Conservation (phyloP, 331 rosid species). For the Quercus phellos region DNA sequence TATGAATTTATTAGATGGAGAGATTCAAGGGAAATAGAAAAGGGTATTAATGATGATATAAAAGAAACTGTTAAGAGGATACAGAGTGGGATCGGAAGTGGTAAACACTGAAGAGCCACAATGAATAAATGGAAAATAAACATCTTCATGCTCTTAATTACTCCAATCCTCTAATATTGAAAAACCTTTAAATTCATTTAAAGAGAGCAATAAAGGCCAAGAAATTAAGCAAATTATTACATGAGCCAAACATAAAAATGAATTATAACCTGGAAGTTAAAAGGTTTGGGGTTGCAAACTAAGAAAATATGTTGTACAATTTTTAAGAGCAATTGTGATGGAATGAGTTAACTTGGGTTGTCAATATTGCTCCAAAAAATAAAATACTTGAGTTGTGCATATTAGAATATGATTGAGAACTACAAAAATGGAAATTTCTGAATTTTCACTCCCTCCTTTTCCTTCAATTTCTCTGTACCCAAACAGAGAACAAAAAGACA, state of each 20-base stretch:
- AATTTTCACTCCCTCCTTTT: not conserved
- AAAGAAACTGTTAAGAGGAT: conserved; percentile 9
- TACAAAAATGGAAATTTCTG: not conserved
- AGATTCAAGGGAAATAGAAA: not conserved
- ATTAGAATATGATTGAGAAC: not conserved
- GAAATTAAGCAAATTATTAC: not conserved
- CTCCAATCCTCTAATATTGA: not conserved
- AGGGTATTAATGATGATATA: not conserved
- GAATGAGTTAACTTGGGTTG: not conserved
- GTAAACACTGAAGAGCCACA: conserved; percentile 26
- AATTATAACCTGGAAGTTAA: conserved; percentile 11
- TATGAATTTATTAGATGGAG: not conserved
- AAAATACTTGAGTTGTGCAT: not conserved
- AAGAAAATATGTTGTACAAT: not conserved
- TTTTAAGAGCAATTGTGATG: not conserved
- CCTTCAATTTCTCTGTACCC: conserved; percentile 9
- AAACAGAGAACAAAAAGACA: conserved; percentile 3
- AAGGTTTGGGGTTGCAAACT: conserved; percentile 22
- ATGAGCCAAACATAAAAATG: not conserved
- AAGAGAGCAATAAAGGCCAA: not conserved
- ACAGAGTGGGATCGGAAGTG: conserved; percentile 13
- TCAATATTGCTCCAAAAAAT: too few relatives aligned
- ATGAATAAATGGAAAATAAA: not conserved
- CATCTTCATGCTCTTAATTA: conserved; percentile 8
- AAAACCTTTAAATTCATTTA: not conserved